These are phyloP conservation scores for Houttuynia cordata DNA, from an alignment of 164 flowering plant species.

Conservation along the genomic window DNA sequence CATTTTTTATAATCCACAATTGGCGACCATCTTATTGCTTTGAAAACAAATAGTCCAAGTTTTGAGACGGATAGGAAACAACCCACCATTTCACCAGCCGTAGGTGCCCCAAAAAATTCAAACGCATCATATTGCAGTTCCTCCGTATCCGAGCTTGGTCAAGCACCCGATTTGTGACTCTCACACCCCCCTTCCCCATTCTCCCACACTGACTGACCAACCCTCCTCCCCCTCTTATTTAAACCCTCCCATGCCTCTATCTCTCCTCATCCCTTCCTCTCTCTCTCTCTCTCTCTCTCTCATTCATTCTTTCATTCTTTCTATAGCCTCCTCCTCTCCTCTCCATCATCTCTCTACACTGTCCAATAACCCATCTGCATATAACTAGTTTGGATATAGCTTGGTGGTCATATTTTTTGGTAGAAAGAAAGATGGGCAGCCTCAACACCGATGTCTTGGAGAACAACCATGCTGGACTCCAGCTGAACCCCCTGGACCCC, in stretches of 20 bases:
- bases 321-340: not conserved
- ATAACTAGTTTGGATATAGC: too few relatives aligned
- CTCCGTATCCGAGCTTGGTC: not conserved
- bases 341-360: not conserved
- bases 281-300: not conserved
- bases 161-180: not conserved
- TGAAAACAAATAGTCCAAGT: too few relatives aligned
- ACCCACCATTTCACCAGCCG: not conserved
- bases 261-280: not conserved
- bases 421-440: conserved; percentile 25
- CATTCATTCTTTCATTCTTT: not conserved
- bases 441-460: conserved; percentile 13
- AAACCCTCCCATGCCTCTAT: too few relatives aligned
- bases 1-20: too few relatives aligned
- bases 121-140: too few relatives aligned
- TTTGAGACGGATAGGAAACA: not conserved
- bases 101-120: too few relatives aligned
- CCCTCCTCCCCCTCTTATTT: not conserved
- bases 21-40: too few relatives aligned
- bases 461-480: conserved; percentile 1
- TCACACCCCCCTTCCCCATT: not conserved
- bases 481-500: conserved; percentile 37
- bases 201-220: too few relatives aligned
- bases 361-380: too few relatives aligned
- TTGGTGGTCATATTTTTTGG: too few relatives aligned